Base-by-base conservation (phyloP, 2,329 filamentous ascomycete genomes). In the Phaeomoniella chlamydospora region DNA sequence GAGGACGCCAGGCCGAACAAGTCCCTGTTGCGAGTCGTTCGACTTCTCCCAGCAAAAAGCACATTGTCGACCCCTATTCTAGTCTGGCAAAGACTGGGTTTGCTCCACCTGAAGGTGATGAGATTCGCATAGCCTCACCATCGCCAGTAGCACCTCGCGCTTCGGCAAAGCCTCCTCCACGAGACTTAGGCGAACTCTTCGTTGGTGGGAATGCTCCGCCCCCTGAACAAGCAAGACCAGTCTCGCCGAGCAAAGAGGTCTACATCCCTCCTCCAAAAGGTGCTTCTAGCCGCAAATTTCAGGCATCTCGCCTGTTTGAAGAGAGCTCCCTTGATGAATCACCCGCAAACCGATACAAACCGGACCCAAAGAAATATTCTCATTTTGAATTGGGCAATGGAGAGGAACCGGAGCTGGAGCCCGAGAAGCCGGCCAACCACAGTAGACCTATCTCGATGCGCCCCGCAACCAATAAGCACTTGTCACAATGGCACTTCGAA, bases 401-500 rank as follows among this genome's bases (percentile, higher is more conserved):
- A 42, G 26, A 42, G 17, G 39, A 47, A 39, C 29, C 44, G 41
- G 36, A 54, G 44, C 39, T 43, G 35, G 33, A 45, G 33, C 40
- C 35, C 4, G 39, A 39, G 37, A 39, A 15, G 37, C 47, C 42
- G 42, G 49, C 43, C 11, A 48, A 53, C 30, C 47, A 50, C n/a
- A 42, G 35, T 32, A n/a, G 34, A 19, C 18, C 38, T 14, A 33
- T 43, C 3, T 43, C 44, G 3, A 33, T 48, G 34, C 39, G 42
- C 19, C 15, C 41, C 3, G 46, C 40, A 19, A 33, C 40, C 14
- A 37, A 37, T 30, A 43, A 43, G 13, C 50, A 51, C 31, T 64
- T 68, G 40, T 76, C 76, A 43, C 78, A 83, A 42, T 94, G 88
- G 86, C 75, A 76, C 34, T 96, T 96, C 56, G 74, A 84, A 41